phyloP scores from a whole-genome alignment of 306 rosid genomes.

The Medicago ruthenica region DNA sequence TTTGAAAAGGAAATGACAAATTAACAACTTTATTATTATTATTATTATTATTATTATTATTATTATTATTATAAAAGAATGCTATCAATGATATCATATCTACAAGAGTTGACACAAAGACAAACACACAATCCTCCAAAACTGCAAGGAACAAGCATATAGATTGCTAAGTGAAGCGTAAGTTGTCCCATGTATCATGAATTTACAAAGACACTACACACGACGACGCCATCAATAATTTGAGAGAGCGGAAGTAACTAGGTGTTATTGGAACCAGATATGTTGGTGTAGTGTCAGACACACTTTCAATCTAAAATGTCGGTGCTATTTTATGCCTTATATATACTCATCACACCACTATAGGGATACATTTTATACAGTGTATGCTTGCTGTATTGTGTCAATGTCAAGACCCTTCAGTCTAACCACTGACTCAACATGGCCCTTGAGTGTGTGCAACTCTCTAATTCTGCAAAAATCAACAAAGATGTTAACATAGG shows the following conservation, averaged over 20 bases:
- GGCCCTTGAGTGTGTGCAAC: constrained; percentile 71
- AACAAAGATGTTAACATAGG: background rate
- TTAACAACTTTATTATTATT: background rate
- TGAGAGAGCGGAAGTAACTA: background rate
- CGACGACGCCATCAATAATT: background rate
- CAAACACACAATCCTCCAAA: background rate
- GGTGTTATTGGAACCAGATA: no score
- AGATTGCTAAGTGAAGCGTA: background rate
- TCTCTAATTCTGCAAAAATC: constrained; percentile 61
- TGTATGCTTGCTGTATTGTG: constrained; percentile 74
- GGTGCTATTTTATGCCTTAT: background rate
- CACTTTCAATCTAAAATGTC: background rate
- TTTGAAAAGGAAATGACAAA: background rate
- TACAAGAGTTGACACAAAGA: background rate
- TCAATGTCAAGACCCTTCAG: constrained; percentile 39
- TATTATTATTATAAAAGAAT: background rate
- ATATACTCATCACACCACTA: background rate
- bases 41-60: background rate
- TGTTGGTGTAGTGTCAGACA: background rate
- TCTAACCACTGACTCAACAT: constrained; percentile 80
- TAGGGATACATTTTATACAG: constrained; percentile 33
- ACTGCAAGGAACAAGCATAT: background rate
- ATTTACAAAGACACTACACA: background rate
- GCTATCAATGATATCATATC: background rate
- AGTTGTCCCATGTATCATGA: no score